phyloP scores from a whole-genome alignment of 1,284 basidiomycete species.

The Sporisorium scitamineum region DNA sequence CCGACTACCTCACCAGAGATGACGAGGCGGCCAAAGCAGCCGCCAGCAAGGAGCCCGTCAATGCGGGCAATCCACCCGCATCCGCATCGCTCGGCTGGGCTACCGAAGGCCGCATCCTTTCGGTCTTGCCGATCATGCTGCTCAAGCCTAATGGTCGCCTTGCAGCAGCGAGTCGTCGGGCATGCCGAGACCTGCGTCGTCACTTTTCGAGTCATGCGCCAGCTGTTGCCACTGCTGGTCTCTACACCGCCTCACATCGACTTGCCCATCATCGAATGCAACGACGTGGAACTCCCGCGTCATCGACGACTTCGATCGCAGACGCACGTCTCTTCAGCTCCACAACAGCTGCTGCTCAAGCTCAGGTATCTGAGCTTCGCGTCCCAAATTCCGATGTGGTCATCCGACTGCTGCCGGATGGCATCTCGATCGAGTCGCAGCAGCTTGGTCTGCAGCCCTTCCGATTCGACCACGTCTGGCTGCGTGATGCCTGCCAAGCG shows the following conservation, averaged over 20 bases:
- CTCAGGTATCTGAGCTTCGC: constrained; percentile 10
- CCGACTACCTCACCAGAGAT: constrained; percentile 62
- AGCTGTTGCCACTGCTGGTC: constrained; percentile 27
- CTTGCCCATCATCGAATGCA: background rate
- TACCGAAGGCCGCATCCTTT: constrained; percentile 46
- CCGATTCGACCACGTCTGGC: constrained; percentile 67
- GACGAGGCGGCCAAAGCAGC: constrained; percentile 53
- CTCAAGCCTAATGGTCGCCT: constrained; percentile 22
- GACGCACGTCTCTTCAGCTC: constrained; percentile 1
- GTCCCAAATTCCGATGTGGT: constrained; percentile 34
- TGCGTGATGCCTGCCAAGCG: constrained; percentile 76
- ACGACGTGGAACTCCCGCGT: background rate
- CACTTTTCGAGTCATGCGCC: constrained; percentile 21
- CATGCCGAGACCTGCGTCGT: constrained; percentile 17
- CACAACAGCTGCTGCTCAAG: background rate
- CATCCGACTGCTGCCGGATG: constrained; percentile 29
- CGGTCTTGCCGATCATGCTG: constrained; percentile 37
- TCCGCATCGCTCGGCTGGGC: constrained; percentile 50
- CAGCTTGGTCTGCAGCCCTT: constrained; percentile 49
- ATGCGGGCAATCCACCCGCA: constrained; percentile 43
- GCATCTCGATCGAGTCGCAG: constrained; percentile 66
- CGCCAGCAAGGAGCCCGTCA: constrained; percentile 30
- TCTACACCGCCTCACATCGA: constrained; percentile 25
- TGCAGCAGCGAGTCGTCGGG: constrained; percentile 14
- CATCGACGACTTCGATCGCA: background rate